Base-by-base conservation (phyloP, 2,329 filamentous ascomycete species). In the Xylaria sp. region DNA sequence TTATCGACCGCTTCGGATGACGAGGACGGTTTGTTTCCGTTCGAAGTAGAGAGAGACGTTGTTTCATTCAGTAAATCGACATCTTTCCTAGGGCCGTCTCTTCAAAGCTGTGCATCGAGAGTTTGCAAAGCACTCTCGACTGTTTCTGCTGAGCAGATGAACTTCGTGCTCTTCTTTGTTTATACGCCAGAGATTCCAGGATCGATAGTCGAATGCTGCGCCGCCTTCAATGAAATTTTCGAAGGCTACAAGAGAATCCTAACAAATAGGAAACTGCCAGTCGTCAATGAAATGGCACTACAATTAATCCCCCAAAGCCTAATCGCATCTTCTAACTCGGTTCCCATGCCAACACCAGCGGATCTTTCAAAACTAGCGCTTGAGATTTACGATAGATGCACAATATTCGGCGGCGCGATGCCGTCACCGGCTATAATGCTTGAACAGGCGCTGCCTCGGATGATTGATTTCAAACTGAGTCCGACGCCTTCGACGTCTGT, bases 361-460 rank as follows among this genome's bases (percentile, higher is more conserved):
- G 89, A 90, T 15, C 88, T 92, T 73, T 82, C 84, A 54, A 87
- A 83, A 65, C 82, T 94, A 18, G 92, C 91, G 20, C 84, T 93
- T 68, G 92, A 95, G 79, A 88, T 92, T 1, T 96, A 95, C 74
- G 92, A 94, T 76, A 89, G 93, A 6, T 94, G 92, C 75, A 87
- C 87, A 12, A 78, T 87, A 31, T 87, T 88, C 59, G 82, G 82
- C 9, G 86, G 87, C 12, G 79, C 86, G 65, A 84, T 87, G 77
- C 88, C 90, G 9, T 88, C 91, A 0, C 91, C 93, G 2, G 89
- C 92, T 0, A 89, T 96, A 65, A 85, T 92, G 67, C 84, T 97
- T 0, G 92, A 94, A 76, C 88, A 90, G 72, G 83, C 88, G 0
- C 82, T 92, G 3, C 92, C 92, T 12, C 89, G 91, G 31, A 86